Base-by-base conservation (phyloP, 371 early-diverging fungal genomes). In the Lichtheimia hyalospora region DNA sequence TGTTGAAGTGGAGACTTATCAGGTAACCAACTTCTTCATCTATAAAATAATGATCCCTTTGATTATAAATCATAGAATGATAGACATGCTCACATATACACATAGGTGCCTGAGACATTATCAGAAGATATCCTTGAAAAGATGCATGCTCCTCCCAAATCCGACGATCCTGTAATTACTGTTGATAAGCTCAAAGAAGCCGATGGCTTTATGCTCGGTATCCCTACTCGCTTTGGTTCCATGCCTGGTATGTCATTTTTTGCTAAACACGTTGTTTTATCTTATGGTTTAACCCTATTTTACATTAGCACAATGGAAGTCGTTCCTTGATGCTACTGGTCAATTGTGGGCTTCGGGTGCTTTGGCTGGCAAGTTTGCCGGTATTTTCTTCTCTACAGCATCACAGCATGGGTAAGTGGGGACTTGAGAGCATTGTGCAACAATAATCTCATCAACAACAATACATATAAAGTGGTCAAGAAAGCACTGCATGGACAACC, bases 151-250 rank as follows among this genome's bases (percentile, higher is more conserved):
- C 74, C 85, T 34, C 63, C 78, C 20, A 84, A 82, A 64, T 76
- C 78, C 48, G 73, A 81, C 58, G 69, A 88, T 24, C 91, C 94
- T 12, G 73, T 84, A 46, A 78, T 89, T 57, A 73, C 82, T 18
- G 67, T 84, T 20, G 79, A 73, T 21, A 73, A 86, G 13, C 67
- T 93, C 14, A 67, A 61, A 15, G 80, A 88, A 57, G 87, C 89
- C 18, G 95, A 94, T 66, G 95, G 89, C 24, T 69, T 89, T 72
- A 57, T 94, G 34, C 88, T 92, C 59, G 94, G 94, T 57, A 66
- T 91, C 58, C 84, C 85, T 43, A 85, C 89, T 50, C 76, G 87
- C 10, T 91, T 75, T 60, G 90, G 90, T 23, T 57, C 56, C 42
- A 66, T 84, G n/a, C 84, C 90, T 1, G 46, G 34, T 34, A 34